These are phyloP conservation scores for Grammothele lineata DNA, from an alignment of 768 basidiomycete genomes.

Conservation along the genomic window DNA sequence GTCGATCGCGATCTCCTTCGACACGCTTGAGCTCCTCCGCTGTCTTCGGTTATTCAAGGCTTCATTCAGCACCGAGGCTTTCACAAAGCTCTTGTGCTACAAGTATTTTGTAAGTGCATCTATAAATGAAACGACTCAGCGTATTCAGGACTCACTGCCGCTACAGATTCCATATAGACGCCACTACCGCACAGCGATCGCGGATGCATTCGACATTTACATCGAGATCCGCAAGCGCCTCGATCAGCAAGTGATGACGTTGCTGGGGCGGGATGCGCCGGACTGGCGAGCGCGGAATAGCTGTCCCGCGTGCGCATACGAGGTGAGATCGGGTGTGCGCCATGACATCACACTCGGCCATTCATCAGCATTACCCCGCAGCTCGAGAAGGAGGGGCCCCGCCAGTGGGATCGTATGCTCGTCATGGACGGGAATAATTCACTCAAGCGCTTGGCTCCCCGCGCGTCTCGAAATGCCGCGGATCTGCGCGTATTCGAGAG, in stretches of 20 bases:
- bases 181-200: constrained; percentile 21
- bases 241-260: constrained; percentile 17
- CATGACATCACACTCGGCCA: not conserved
- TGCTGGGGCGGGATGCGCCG: constrained; percentile 24
- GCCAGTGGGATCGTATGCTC: constrained; percentile 2
- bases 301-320: constrained; percentile 35
- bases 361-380: constrained; percentile 2
- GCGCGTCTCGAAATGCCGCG: constrained; percentile 15
- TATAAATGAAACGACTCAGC: no score
- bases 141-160: no score
- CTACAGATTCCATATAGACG: constrained; percentile 26
- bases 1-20: constrained; percentile 14
- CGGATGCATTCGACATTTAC: constrained; percentile 33
- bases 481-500: constrained; percentile 20
- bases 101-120: constrained; percentile 14
- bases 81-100: constrained; percentile 17
- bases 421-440: constrained; percentile 30
- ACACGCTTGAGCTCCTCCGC: constrained; percentile 14
- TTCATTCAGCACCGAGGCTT: constrained; percentile 17
- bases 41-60: constrained; percentile 8
- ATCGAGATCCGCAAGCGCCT: constrained; percentile 23
- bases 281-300: constrained; percentile 32
- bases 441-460: constrained; percentile 23
- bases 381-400: constrained; percentile 27
- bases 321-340: constrained; percentile 17